Percentiles rank a stretch among this genome's conserved stretches.
Conservation (phyloP, 495 filamentous ascomycete genomes). For the Penicillium flavigenum region DNA sequence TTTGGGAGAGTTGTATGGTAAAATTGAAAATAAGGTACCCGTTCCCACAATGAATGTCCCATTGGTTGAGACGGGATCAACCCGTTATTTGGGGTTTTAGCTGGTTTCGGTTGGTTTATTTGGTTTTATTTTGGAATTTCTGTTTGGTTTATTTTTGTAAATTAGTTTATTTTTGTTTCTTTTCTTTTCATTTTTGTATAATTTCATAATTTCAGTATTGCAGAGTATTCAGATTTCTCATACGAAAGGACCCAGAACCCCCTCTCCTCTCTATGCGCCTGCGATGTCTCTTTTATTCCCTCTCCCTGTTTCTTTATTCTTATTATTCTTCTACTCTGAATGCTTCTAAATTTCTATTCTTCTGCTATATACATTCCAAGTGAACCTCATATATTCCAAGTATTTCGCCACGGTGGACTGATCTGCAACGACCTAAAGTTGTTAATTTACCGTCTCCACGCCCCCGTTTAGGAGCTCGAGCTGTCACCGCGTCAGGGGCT, state of each 20-base stretch:
- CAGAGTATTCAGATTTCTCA: neutral
- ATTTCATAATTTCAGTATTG: neutral
- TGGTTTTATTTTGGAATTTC: neutral
- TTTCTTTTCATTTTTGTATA: neutral
- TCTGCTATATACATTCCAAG: neutral
- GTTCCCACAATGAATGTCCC: constrained; percentile 10
- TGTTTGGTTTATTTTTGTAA: constrained; percentile 2
- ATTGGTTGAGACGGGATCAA: constrained; percentile 22
- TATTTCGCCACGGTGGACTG: constrained; percentile 26
- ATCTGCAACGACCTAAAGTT: constrained; percentile 31
- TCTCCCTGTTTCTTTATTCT: neutral
- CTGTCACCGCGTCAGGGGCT: constrained; percentile 50
- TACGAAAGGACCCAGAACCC: neutral
- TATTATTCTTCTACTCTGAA: neutral
- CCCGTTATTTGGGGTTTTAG: constrained; percentile 9
- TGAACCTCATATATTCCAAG: neutral
- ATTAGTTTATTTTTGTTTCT: neutral
- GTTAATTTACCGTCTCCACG: constrained; percentile 45
- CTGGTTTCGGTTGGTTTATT: neutral
- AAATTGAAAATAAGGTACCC: constrained; percentile 18
- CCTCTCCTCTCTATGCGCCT: neutral
- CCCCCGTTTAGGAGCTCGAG: constrained; percentile 37
- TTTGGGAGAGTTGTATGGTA: constrained; percentile 1
- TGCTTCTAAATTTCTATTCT: constrained; percentile 2
- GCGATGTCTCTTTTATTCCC: constrained; percentile 3